Evolutionary conservation across 2,329 filamentous ascomycete genomes (phyloP).

Genomic region (Penicillium sp.): DNA sequence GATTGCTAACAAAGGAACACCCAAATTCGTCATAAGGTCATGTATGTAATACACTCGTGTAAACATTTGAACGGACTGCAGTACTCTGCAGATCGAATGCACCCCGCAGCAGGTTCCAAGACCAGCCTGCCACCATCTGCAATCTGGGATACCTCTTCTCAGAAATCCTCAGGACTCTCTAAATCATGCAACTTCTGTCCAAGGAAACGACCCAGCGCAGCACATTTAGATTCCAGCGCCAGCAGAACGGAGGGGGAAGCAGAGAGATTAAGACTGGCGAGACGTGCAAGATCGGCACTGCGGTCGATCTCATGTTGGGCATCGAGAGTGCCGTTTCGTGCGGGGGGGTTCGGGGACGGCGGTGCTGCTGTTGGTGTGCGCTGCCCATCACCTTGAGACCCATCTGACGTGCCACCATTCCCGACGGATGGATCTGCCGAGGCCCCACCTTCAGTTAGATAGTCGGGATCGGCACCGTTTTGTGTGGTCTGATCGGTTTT

Average conservation of each 20-base stretch:
- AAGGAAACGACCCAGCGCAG: constrained; percentile 42
- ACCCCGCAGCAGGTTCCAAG: background rate
- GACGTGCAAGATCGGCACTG: constrained; percentile 39
- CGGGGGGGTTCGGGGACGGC: constrained; percentile 10
- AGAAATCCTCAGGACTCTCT: constrained; percentile 46
- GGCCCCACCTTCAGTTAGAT: constrained; percentile 2
- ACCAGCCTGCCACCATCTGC: background rate
- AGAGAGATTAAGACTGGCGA: constrained; percentile 41
- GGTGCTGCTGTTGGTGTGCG: constrained; percentile 10
- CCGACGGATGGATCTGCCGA: background rate
- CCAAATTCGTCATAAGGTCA: constrained; percentile 1
- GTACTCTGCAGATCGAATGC: constrained; percentile 2
- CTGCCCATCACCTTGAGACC: constrained; percentile 12
- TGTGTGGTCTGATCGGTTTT: constrained; percentile 21
- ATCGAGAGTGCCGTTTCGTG: constrained; percentile 30
- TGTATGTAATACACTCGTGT: background rate
- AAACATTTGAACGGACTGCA: background rate
- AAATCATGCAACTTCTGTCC: constrained; percentile 42
- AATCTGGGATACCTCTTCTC: background rate
- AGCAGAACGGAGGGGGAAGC: constrained; percentile 41
- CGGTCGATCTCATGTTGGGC: constrained; percentile 44
- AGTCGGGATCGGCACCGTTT: constrained; percentile 12
- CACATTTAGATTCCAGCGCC: constrained; percentile 45
- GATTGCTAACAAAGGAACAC: constrained; percentile 1
- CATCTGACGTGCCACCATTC: constrained; percentile 14